phyloP scores from a whole-genome alignment of 192 early-diverging fungal genomes.

The Martensiomyces pterosporus region DNA sequence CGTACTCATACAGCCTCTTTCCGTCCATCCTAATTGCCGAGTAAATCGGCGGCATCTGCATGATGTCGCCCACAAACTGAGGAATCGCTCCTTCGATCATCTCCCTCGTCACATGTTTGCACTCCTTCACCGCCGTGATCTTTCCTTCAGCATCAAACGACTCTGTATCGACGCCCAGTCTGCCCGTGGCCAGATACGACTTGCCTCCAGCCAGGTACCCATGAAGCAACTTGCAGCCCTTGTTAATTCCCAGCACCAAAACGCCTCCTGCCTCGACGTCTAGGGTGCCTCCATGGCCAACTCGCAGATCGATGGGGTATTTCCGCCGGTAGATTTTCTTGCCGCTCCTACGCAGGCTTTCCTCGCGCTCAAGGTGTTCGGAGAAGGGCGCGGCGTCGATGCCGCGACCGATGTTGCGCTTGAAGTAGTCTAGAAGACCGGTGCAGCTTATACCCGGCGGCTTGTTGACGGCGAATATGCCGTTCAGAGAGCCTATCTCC shows the following conservation, averaged over 20 bases:
- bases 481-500: slow-evolving; percentile 10
- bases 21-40: slow-evolving; percentile 68
- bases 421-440: slow-evolving; percentile 40
- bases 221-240: slow-evolving; percentile 53
- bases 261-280: slow-evolving; percentile 43
- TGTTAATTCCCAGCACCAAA: slow-evolving; percentile 52
- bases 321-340: slow-evolving; percentile 12
- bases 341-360: slow-evolving; percentile 8
- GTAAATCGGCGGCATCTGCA: slow-evolving; percentile 66
- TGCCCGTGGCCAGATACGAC: slow-evolving; percentile 53
- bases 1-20: slow-evolving; percentile 68
- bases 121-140: slow-evolving; percentile 30
- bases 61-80: slow-evolving; percentile 56
- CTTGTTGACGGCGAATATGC: slow-evolving; percentile 45
- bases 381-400: slow-evolving; percentile 15
- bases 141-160: slow-evolving; percentile 55
- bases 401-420: slow-evolving; percentile 26
- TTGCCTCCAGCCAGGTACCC: slow-evolving; percentile 50
- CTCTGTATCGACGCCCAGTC: slow-evolving; percentile 57
- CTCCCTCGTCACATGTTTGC: slow-evolving; percentile 41
- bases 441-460: slow-evolving; percentile 47
- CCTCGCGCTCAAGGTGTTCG: slow-evolving; percentile 37
- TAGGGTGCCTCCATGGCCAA: slow-evolving; percentile 44
- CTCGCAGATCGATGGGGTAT: slow-evolving; percentile 5
- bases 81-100: slow-evolving; percentile 36